A percentile compares a stretch with the other conserved stretches of the same genome.
These are phyloP conservation scores for Sphaerostilbella broomeana DNA, from an alignment of 2,329 filamentous ascomycete genomes.

Conservation along the genomic window DNA sequence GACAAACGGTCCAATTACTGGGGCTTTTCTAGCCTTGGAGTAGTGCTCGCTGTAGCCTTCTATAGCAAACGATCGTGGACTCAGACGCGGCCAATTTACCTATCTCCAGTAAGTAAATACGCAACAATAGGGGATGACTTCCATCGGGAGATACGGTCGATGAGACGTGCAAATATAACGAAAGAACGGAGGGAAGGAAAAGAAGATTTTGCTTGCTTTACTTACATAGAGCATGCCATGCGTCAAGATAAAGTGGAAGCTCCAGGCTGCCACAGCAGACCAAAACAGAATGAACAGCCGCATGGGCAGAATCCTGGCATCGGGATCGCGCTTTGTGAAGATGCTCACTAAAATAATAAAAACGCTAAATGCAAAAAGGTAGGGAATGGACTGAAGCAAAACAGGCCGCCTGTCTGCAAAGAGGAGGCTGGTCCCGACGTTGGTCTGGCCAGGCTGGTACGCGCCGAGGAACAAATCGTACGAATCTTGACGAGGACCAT, in stretches of 20 bases:
- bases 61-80: slow-evolving; percentile 75
- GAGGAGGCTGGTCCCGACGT: slow-evolving; percentile 63
- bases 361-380: slow-evolving; percentile 76
- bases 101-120: slow-evolving; percentile 28
- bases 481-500: slow-evolving; percentile 89
- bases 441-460: slow-evolving; percentile 68
- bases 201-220: too few species aligned
- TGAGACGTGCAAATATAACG: neutral
- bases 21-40: slow-evolving; percentile 72
- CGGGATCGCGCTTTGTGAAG: slow-evolving; percentile 64
- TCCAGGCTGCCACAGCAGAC: slow-evolving; percentile 63
- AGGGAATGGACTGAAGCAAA: slow-evolving; percentile 88
- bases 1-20: slow-evolving; percentile 65
- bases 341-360: slow-evolving; percentile 74
- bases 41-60: slow-evolving; percentile 89
- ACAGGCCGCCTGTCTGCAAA: slow-evolving; percentile 82
- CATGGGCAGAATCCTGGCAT: slow-evolving; percentile 72
- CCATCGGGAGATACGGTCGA: too few species aligned
- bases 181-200: neutral
- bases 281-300: slow-evolving; percentile 78
- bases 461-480: slow-evolving; percentile 90
- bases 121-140: too few species aligned
- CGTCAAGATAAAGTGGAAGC: slow-evolving; percentile 66
- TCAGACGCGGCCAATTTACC: slow-evolving; percentile 98
- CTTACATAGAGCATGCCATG: slow-evolving; percentile 94